Evolutionary conservation across 805 yeast genomes (phyloP).

Genomic region (Cyberlindnera misumaiensis): DNA sequence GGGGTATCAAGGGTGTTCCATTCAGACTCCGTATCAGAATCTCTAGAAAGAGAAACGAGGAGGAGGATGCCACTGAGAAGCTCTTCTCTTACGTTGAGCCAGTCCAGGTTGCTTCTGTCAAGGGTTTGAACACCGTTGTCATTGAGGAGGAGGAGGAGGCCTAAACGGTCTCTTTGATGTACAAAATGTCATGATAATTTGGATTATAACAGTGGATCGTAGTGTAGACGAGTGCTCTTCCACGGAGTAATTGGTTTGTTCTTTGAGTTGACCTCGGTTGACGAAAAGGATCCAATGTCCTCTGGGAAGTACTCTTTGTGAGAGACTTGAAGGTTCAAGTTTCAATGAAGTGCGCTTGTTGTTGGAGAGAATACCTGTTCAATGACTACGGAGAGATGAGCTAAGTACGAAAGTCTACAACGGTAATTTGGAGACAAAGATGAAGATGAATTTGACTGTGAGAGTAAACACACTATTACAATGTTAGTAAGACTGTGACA

Average conservation of each 20-base stretch:
- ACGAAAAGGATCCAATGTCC: slow-evolving; percentile 1
- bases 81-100: slow-evolving; percentile 98
- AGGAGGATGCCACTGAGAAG: slow-evolving; percentile 97
- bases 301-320: background rate
- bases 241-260: slow-evolving; percentile 5
- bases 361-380: background rate
- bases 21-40: slow-evolving; percentile 97
- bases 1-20: slow-evolving; percentile 99
- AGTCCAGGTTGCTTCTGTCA: slow-evolving; percentile 87
- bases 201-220: slow-evolving; percentile 2
- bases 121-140: slow-evolving; percentile 97
- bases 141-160: slow-evolving; percentile 58
- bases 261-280: background rate
- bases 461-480: no score
- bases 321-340: background rate
- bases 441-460: no score
- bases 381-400: no score
- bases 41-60: slow-evolving; percentile 99
- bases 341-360: background rate
- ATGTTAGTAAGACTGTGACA: background rate
- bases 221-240: slow-evolving; percentile 5
- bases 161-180: slow-evolving; percentile 9
- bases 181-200: slow-evolving; percentile 15
- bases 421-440: no score
- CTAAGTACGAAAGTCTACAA: no score